A percentile compares a stretch with the other conserved stretches of the same genome.
phyloP scores from a whole-genome alignment of 306 rosid species.

The cucumber (Cucumis sativus) region DNA sequence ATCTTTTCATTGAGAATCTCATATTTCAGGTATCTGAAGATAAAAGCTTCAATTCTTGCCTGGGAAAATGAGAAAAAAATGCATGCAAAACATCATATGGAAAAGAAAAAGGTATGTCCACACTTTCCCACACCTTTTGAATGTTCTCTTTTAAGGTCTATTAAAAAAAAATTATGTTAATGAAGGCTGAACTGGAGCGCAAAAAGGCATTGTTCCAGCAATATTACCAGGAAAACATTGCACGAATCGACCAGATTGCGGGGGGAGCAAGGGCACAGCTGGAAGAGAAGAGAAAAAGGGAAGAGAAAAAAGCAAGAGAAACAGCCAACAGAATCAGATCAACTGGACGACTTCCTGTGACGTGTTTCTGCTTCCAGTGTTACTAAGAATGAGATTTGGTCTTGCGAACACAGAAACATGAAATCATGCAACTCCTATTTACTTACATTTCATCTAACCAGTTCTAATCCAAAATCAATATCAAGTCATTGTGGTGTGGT shows the following conservation, averaged over 20 bases:
- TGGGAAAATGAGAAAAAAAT: constrained; percentile 53
- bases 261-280: constrained; percentile 40
- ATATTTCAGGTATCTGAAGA: constrained; percentile 42
- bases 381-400: constrained; percentile 11
- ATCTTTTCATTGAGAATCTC: background rate
- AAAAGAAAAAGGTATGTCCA: constrained; percentile 28
- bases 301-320: constrained; percentile 33
- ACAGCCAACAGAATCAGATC: constrained; percentile 27
- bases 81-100: constrained; percentile 39
- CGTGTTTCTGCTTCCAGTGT: constrained; percentile 50
- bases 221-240: constrained; percentile 33
- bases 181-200: constrained; percentile 39
- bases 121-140: background rate
- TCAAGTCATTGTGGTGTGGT: background rate
- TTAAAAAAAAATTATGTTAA: constrained; percentile 1
- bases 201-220: constrained; percentile 20
- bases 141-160: background rate
- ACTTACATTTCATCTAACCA: background rate
- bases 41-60: constrained; percentile 25
- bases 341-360: constrained; percentile 28
- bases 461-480: background rate
- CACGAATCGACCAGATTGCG: constrained; percentile 41
- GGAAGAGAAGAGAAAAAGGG: constrained; percentile 39
- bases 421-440: background rate
- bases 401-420: background rate